Base-by-base conservation (phyloP, 192 early-diverging fungal species). In the Mortierella antarctica region DNA sequence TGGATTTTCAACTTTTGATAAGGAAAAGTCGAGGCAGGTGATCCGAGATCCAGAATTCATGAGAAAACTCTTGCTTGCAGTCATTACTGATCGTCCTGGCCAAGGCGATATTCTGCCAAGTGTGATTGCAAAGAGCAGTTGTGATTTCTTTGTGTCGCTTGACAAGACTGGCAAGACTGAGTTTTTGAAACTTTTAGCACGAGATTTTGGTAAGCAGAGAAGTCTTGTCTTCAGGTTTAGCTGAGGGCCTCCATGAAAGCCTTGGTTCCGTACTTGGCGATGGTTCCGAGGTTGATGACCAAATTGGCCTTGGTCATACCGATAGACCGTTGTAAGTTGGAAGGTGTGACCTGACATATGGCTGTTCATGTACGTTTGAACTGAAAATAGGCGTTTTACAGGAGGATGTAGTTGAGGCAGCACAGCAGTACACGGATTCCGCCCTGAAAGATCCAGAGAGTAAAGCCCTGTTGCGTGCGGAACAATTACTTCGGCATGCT, bases 251-350 rank as follows among this genome's bases (percentile, higher is more conserved):
- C 97, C 97, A 99, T 99, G 88, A 98, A 98, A 57, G 95, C 93
- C 91, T 98, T 98, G 90, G 98, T 99, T 73, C 97, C 97, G 67
- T 97, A 99, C 92, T 98, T 97, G 88, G 98, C 98, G 75, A 99
- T 99, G 80, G 98, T 99, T 88, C 98, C 98, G 74, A 99, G 93
- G 90, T 96, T 96, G 89, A 96, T 96, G 76, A 96, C 95, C 54
- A 97, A 86, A 81, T 97, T 94, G 77, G 93, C 93, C 94, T 97
- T 95, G 84, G 95, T 96, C 94, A 96, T 94, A 88, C 94, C 31
- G 1, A 3, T 31, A 42, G 31, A 44, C 41, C 40, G 6, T 7
- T 23, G 41, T n/a, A 15, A 41, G 31, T 31, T 31, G 31, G 31
- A 31, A 31, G 31, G 31, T 3, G 31, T 31, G 1, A 31, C 31